A percentile compares a stretch with the other conserved stretches of the same genome.
Conservation (phyloP, 306 rosid species). For the Corylus avellana region DNA sequence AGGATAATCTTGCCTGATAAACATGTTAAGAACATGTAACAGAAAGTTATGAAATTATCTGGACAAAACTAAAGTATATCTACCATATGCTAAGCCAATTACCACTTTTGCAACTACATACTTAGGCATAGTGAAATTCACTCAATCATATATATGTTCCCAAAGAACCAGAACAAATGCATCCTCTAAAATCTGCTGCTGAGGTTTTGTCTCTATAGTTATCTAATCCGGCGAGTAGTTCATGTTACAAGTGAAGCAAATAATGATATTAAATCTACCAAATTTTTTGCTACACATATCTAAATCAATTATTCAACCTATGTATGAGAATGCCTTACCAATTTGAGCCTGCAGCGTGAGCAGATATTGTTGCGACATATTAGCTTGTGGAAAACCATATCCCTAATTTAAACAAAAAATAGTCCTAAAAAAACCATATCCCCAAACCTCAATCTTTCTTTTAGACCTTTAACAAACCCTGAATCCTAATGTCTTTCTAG, state of each 20-base stretch:
- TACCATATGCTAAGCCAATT: neutral
- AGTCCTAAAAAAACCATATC: neutral
- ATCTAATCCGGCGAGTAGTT: neutral
- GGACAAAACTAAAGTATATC: neutral
- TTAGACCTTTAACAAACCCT: neutral
- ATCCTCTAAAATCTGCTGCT: neutral
- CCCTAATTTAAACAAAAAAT: neutral
- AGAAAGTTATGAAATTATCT: neutral
- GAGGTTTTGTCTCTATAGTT: neutral
- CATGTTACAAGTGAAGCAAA: neutral
- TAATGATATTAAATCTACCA: neutral
- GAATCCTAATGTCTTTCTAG: neutral
- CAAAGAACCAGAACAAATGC: neutral
- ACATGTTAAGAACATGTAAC: neutral
- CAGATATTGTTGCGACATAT: neutral
- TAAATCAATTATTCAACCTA: neutral
- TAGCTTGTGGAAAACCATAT: neutral
- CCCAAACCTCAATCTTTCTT: neutral
- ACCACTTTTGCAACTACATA: neutral
- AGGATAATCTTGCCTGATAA: slow-evolving; percentile 75
- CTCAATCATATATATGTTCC: neutral
- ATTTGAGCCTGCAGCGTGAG: neutral
- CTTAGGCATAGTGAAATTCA: neutral
- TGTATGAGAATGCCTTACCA: neutral
- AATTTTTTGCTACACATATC: neutral